Percentiles rank a stretch among this genome's conserved stretches.
phyloP scores from a whole-genome alignment of 805 yeast genomes.

The Ogataea pini region DNA sequence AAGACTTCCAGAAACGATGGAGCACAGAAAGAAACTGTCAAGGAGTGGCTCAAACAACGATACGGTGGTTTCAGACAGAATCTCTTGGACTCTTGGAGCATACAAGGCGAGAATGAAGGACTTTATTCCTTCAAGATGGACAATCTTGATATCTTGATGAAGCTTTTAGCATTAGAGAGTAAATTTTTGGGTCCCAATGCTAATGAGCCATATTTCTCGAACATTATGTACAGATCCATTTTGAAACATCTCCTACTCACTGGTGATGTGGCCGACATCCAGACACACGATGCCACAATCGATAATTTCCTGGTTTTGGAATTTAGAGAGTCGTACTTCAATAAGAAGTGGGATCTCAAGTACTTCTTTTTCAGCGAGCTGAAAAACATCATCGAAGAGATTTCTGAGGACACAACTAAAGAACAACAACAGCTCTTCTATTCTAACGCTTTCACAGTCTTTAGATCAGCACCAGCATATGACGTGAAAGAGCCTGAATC shows the following conservation, averaged over 20 bases:
- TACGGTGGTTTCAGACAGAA: constrained; percentile 54
- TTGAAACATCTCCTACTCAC: constrained; percentile 35
- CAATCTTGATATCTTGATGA: constrained; percentile 54
- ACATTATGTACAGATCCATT: constrained; percentile 46
- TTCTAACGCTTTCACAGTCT: constrained; percentile 42
- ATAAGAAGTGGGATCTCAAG: constrained; percentile 72
- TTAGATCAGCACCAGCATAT: constrained; percentile 34
- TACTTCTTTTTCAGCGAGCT: constrained; percentile 65
- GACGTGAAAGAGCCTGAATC: constrained; percentile 38
- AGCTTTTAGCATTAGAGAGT: constrained; percentile 58
- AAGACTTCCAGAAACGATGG: constrained; percentile 33
- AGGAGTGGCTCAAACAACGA: constrained; percentile 61
- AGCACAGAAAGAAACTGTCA: constrained; percentile 51
- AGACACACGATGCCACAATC: constrained; percentile 47
- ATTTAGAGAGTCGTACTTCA: constrained; percentile 56
- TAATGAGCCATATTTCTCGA: constrained; percentile 65
- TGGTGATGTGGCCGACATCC: constrained; percentile 39
- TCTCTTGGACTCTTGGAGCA: constrained; percentile 43
- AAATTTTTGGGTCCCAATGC: constrained; percentile 48
- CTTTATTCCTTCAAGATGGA: constrained; percentile 51
- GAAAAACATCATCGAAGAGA: constrained; percentile 27
- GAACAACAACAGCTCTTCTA: constrained; percentile 30
- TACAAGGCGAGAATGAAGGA: constrained; percentile 38
- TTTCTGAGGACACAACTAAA: constrained; percentile 20
- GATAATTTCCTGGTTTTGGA: constrained; percentile 44